These are phyloP conservation scores for Xylaria digitata DNA, from an alignment of 2,329 filamentous ascomycete species.

Conservation along the genomic window DNA sequence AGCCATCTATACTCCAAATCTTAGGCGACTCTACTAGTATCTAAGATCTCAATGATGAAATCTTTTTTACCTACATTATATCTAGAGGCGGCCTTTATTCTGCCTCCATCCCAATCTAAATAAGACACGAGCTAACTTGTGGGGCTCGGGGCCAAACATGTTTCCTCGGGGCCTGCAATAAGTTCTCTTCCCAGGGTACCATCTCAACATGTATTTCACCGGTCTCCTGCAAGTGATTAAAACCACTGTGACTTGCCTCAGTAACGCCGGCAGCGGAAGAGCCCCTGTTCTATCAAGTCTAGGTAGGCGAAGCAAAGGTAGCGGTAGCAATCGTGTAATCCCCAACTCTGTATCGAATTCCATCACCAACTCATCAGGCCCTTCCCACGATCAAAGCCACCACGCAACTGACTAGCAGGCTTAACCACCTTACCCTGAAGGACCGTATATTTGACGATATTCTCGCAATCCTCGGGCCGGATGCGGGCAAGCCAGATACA, in stretches of 20 bases:
- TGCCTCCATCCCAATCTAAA: not conserved
- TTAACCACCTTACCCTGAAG: conserved; percentile 95
- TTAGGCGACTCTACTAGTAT: not conserved
- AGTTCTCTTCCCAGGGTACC: not conserved
- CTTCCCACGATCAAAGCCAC: conserved; percentile 86
- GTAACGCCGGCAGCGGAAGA: not conserved
- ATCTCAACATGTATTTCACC: not conserved
- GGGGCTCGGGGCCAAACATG: not conserved
- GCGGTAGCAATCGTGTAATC: not conserved
- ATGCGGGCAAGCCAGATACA: conserved; percentile 94
- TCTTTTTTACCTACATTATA: too few relatives aligned
- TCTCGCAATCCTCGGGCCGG: conserved; percentile 89
- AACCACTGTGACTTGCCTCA: not conserved
- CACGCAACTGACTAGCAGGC: conserved; percentile 84
- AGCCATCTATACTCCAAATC: too few relatives aligned
- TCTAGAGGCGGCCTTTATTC: not conserved
- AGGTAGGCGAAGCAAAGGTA: not conserved
- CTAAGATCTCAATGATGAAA: too few relatives aligned
- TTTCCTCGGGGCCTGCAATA: not conserved
- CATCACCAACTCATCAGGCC: conserved; percentile 87
- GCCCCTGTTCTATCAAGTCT: not conserved
- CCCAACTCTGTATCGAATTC: not conserved
- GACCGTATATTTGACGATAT: conserved; percentile 87
- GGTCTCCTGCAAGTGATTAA: too few relatives aligned
- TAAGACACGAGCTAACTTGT: not conserved